Base-by-base conservation (phyloP, 2,329 filamentous ascomycete species). In the Cladosporium austrohemisphaericum region DNA sequence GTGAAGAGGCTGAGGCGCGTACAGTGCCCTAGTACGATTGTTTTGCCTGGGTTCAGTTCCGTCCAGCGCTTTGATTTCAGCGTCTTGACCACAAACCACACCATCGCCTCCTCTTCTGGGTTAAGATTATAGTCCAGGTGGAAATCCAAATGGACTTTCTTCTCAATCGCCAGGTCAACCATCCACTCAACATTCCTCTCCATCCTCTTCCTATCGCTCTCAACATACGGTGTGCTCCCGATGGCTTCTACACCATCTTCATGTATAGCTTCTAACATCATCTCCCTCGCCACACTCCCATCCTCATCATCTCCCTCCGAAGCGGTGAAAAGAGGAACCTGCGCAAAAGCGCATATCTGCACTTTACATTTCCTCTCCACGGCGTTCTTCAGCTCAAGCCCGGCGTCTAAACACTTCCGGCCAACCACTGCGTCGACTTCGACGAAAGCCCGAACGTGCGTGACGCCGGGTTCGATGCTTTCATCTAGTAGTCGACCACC, bases 91-190 rank as follows among this genome's bases (percentile, higher is more conserved):
- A 82, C 77, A 33, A 75, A 67, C 68, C 76, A 78, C 0, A 83
- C 66, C 47, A 82, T 66, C 0, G 80, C 69, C 41, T 76, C 71
- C 37, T 66, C 72, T 1, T 60, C 57, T 2, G 66, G 52, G 44
- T 83, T 75, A 2, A 88, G 68, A 50, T 82, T 81, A 62, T 88
- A 88, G 63, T 88, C 85, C 5, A 88, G 72, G 61, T 88, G 85
- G 37, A 88, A 80, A 58, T 88, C 85, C 4, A 88, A 65, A 61
- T 85, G 79, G 43, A 82, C 72, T 2, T 65, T 60, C 31, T 73
- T 60, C 18, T 67, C 53, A 29, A 82, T 60, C 1, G 81, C 81
- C 19, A 74, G 70, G 2, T 72, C 67, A 31, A 85, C 69, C 13
- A 84, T 79, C 79, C 81, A 88, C 14, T 76, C 69, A 14, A 86